Conservation (phyloP, 345 rosid species). For the Dimocarpus longan region DNA sequence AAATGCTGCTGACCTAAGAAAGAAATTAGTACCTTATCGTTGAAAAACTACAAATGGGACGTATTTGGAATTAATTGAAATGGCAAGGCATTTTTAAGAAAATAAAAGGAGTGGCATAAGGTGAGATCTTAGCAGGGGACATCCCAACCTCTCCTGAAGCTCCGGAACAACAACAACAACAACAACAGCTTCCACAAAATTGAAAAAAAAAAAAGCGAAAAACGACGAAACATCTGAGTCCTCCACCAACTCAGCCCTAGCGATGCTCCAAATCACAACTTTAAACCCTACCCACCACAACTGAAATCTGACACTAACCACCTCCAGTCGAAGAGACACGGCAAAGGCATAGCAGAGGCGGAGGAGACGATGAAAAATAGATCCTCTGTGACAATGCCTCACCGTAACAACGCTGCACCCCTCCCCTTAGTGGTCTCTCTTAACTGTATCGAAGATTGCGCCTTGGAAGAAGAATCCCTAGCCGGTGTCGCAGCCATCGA, state of each 20-base stretch:
- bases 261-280: slow-evolving; percentile 32
- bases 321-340: background rate
- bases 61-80: background rate
- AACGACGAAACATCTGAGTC: slow-evolving; percentile 11
- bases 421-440: slow-evolving; percentile 75
- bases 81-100: background rate
- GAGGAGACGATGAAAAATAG: slow-evolving; percentile 35
- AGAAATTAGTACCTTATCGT: background rate
- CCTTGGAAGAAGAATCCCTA: slow-evolving; percentile 76
- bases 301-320: slow-evolving; percentile 13
- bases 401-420: slow-evolving; percentile 44
- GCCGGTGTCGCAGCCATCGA: slow-evolving; percentile 80
- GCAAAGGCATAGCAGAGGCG: background rate
- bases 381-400: slow-evolving; percentile 61
- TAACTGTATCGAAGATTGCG: slow-evolving; percentile 91
- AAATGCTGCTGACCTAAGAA: background rate
- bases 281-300: slow-evolving; percentile 43
- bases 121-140: background rate
- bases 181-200: too few species aligned
- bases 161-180: slow-evolving; percentile 13
- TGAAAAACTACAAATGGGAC: background rate
- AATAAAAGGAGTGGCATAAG: background rate
- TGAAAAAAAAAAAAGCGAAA: background rate
- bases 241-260: slow-evolving; percentile 3
- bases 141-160: slow-evolving; percentile 27